phyloP scores from a whole-genome alignment of 805 yeast species.

The Ogataea dorogensis region DNA sequence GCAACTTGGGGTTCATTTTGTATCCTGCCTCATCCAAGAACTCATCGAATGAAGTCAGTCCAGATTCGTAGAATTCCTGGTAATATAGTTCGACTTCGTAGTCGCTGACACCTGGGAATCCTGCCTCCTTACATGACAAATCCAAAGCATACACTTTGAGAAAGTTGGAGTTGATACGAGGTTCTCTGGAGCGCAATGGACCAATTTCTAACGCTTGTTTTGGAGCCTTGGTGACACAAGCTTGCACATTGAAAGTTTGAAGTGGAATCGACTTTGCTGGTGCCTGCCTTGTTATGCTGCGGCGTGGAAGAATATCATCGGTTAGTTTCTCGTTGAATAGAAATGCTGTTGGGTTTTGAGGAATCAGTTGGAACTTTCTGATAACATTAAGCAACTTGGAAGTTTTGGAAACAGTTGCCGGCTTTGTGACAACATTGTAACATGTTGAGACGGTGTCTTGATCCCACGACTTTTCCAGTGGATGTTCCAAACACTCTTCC shows the following conservation, averaged over 20 bases:
- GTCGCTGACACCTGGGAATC: constrained; percentile 33
- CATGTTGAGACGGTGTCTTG: background rate
- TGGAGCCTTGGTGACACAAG: constrained; percentile 2
- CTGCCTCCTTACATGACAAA: constrained; percentile 38
- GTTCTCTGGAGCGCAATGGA: constrained; percentile 37
- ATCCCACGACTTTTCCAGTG: constrained; percentile 7
- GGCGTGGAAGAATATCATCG: constrained; percentile 16
- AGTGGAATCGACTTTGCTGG: constrained; percentile 6
- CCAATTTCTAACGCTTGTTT: background rate
- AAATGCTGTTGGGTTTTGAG: constrained; percentile 12
- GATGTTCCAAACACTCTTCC: constrained; percentile 13
- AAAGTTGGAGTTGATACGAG: constrained; percentile 49
- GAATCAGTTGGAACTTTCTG: constrained; percentile 10
- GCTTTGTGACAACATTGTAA: background rate
- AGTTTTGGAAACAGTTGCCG: constrained; percentile 17
- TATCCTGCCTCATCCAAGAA: constrained; percentile 29
- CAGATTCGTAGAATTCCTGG: constrained; percentile 28
- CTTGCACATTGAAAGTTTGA: constrained; percentile 16
- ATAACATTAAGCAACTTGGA: constrained; percentile 10
- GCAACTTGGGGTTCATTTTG: constrained; percentile 11
- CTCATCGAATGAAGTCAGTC: constrained; percentile 18
- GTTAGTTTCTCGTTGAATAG: constrained; percentile 20
- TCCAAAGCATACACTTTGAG: constrained; percentile 51
- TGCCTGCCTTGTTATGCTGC: constrained; percentile 5
- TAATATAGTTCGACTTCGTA: constrained; percentile 35